Evolutionary conservation across 225 moss, liverwort and hornwort genomes (phyloP).

Genomic region (Physcomitrellopsis africana): DNA sequence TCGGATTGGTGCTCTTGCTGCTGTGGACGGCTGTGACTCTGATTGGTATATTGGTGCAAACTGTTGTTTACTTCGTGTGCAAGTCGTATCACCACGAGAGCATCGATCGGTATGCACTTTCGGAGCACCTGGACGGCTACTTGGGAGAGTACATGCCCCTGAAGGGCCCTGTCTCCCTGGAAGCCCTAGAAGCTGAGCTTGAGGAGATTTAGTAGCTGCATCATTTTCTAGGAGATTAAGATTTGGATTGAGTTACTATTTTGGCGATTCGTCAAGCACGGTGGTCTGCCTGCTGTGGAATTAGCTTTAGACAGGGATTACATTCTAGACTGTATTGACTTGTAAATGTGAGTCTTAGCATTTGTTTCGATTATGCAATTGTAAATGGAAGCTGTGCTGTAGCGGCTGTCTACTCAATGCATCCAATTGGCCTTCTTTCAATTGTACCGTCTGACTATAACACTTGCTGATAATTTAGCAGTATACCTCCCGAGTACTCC

Average conservation of each 20-base stretch:
- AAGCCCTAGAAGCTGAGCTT: constrained; percentile 67
- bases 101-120: constrained; percentile 78
- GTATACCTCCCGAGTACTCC: too few species aligned
- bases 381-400: too few species aligned
- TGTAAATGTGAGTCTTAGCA: constrained; percentile 15
- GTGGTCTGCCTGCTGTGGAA: constrained; percentile 20
- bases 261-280: not conserved
- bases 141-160: constrained; percentile 91
- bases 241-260: constrained; percentile 16
- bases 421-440: too few species aligned
- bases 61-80: constrained; percentile 87
- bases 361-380: too few species aligned
- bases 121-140: constrained; percentile 86
- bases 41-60: constrained; percentile 76
- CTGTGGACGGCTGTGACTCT: constrained; percentile 67
- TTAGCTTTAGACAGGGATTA: not conserved
- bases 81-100: constrained; percentile 85
- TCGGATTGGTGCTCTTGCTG: constrained; percentile 53
- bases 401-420: too few species aligned
- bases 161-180: constrained; percentile 82
- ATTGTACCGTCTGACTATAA: too few species aligned
- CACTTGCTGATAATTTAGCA: too few species aligned
- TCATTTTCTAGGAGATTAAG: constrained; percentile 7
- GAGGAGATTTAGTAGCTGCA: constrained; percentile 38
- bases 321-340: constrained; percentile 25